These are phyloP conservation scores for Emericellopsis atlantica DNA, from an alignment of 2,329 filamentous ascomycete genomes.

Conservation along the genomic window DNA sequence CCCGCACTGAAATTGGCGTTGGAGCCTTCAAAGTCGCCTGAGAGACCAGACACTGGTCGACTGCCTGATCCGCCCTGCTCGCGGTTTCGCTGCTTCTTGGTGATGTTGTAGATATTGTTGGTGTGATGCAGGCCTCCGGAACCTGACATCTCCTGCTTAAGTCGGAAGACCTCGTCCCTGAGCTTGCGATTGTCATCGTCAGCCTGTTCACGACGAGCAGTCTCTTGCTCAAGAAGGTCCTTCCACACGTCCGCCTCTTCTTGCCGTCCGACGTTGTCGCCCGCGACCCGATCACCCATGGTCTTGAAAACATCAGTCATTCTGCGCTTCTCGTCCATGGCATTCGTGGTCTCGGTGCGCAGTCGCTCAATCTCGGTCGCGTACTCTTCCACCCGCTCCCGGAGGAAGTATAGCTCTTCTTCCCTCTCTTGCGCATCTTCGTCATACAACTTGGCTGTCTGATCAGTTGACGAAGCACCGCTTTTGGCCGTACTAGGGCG, in stretches of 20 bases:
- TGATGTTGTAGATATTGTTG: slow-evolving; percentile 55
- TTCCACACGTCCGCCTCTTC: slow-evolving; percentile 82
- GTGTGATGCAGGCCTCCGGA: slow-evolving; percentile 34
- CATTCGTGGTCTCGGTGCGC: slow-evolving; percentile 61
- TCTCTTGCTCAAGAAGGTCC: slow-evolving; percentile 86
- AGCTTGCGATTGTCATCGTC: slow-evolving; percentile 81
- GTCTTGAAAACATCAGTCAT: slow-evolving; percentile 66
- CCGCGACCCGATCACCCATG: slow-evolving; percentile 31
- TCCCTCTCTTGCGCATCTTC: slow-evolving; percentile 58
- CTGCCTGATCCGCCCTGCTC: slow-evolving; percentile 33
- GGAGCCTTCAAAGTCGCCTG: slow-evolving; percentile 32
- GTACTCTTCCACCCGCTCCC: slow-evolving; percentile 77
- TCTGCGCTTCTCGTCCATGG: slow-evolving; percentile 76
- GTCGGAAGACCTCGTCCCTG: slow-evolving; percentile 68
- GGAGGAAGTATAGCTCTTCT: slow-evolving; percentile 73
- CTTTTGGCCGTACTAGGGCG: slow-evolving; percentile 48
- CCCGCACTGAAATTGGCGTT: slow-evolving; percentile 42
- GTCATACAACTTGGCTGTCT: slow-evolving; percentile 40
- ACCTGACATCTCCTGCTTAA: slow-evolving; percentile 45
- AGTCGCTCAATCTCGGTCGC: slow-evolving; percentile 75
- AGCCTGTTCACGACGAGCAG: slow-evolving; percentile 73
- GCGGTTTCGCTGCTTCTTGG: slow-evolving; percentile 31
- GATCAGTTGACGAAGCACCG: slow-evolving; percentile 42
- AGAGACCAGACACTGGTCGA: slow-evolving; percentile 35
- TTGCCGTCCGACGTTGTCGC: slow-evolving; percentile 37